Base-by-base conservation (phyloP, 2,329 filamentous ascomycete species). In the Hyphodiscus sp. region DNA sequence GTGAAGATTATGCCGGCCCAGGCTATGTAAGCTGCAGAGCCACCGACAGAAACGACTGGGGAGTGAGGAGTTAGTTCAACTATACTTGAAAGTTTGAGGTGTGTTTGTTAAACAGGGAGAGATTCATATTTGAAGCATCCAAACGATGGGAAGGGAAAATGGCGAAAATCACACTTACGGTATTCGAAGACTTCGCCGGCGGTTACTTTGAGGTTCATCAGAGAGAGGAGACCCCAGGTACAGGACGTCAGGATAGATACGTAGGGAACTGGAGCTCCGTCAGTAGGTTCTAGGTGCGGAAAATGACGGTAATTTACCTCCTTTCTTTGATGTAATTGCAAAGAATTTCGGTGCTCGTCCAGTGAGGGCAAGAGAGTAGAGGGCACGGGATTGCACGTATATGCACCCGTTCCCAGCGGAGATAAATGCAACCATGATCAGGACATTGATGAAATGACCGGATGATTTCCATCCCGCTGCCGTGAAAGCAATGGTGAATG, bases 291-390 rank as follows among this genome's bases (percentile, higher is more conserved):
- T 26, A 26, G 23, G 23, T 26, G 23, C 23, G 8, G 23, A 26
- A 26, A 4, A 4, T 26, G 23, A 3, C 23, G n/a, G n/a, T 26
- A 8, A 26, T 26, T 26, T 26, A 48, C 48, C 76, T 18, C 78
- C 78, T 3, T 72, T 70, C 7, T 68, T 67, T 49, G 76, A 77
- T 1, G 78, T 78, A 50, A 71, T 72, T n/a, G 73, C 73, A 10
- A 82, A 70, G 58, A 82, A 73, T 6, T 67, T 68, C 0, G 79
- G 80, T 0, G 79, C 80, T 60, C 78, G 76, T 13, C 72, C 69
- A 16, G 73, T 72, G n/a, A 76, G 72, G 2, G 78, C 76, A 70
- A 82, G 75, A 61, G 76, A 80, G 1, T 79, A 69, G 1, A 83
- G 66, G 0, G 77, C 80, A 18, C 80, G 73, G 0, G 76, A 78